Conservation (phyloP, 2,329 filamentous ascomycete species). For the Neurospora sp. region DNA sequence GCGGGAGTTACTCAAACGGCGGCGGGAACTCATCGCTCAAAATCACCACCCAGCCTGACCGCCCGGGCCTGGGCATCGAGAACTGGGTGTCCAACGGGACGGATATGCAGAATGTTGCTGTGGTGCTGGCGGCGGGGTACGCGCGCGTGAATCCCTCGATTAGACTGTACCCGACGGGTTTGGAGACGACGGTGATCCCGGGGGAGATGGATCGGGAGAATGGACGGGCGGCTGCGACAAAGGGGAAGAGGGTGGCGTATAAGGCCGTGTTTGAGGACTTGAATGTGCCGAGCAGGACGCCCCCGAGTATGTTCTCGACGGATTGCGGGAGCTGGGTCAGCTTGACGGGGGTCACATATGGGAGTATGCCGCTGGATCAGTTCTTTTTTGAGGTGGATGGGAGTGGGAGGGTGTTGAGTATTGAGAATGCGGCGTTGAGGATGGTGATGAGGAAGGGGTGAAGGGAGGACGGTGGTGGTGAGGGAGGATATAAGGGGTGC, state of each 20-base stretch:
- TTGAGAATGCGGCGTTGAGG: constrained; percentile 15
- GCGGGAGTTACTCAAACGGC: constrained; percentile 10
- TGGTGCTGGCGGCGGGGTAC: constrained; percentile 13
- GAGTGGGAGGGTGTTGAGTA: constrained; percentile 9
- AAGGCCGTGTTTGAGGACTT: constrained; percentile 16
- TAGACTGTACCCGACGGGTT: constrained; percentile 13
- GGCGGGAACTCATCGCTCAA: constrained; percentile 5
- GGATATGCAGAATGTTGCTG: constrained; percentile 11
- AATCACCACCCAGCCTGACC: constrained; percentile 12
- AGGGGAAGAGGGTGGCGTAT: constrained; percentile 9
- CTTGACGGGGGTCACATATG: constrained; percentile 15
- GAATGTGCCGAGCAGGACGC: constrained; percentile 6
- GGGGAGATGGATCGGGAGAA: neutral
- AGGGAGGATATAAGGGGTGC: neutral
- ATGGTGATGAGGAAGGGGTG: constrained; percentile 10
- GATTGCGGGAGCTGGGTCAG: constrained; percentile 17
- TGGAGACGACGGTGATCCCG: constrained; percentile 12
- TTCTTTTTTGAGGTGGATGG: constrained; percentile 15
- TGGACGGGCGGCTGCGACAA: neutral
- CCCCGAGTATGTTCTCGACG: constrained; percentile 15
- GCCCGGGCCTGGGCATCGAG: constrained; percentile 14
- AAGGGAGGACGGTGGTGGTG: neutral
- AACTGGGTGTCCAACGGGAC: constrained; percentile 14
- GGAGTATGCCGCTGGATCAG: constrained; percentile 15
- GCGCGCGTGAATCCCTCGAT: constrained; percentile 9